A percentile compares a stretch with the other conserved stretches of the same genome.
These are phyloP conservation scores for Suillus subalutaceus DNA, from an alignment of 768 basidiomycete genomes.

Conservation along the genomic window DNA sequence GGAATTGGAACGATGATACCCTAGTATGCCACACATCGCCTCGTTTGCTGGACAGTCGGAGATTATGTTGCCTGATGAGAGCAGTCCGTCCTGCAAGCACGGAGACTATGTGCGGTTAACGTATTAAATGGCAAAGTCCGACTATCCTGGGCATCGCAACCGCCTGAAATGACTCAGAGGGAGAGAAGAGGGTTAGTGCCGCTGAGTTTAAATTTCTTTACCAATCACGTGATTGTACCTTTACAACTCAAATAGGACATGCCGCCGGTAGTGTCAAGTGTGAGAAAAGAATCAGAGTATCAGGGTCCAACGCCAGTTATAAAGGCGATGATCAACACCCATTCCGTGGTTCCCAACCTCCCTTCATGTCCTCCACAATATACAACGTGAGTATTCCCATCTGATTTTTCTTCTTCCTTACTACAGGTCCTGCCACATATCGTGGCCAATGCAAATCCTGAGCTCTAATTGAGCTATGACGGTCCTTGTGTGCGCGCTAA, in stretches of 20 bases:
- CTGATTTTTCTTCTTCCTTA: background rate
- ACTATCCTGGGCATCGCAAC: conserved; percentile 3
- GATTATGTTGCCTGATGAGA: conserved; percentile 5
- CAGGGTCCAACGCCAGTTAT: conserved; percentile 40
- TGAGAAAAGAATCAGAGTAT: conserved; percentile 36
- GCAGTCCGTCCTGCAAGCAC: conserved; percentile 4
- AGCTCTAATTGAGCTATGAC: background rate
- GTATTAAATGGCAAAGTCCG: background rate
- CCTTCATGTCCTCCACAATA: conserved; percentile 40
- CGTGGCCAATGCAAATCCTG: background rate
- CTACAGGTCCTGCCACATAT: background rate
- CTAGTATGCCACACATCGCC: background rate
- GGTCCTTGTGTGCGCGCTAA: conserved; percentile 14
- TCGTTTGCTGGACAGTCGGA: conserved; percentile 3
- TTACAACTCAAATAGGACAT: conserved; percentile 29
- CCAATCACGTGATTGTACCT: conserved; percentile 34
- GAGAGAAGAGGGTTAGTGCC: conserved; percentile 12
- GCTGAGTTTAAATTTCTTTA: conserved; percentile 24
- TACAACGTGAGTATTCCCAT: conserved; percentile 36
- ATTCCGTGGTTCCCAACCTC: conserved; percentile 40
- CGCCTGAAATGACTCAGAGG: conserved; percentile 1
- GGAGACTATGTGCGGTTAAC: background rate
- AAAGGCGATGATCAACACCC: conserved; percentile 44
- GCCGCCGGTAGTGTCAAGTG: conserved; percentile 39
- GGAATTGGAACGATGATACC: conserved; percentile 5